Base-by-base conservation (phyloP, 2,329 filamentous ascomycete genomes). In the Cryoendolithus antarcticus region DNA sequence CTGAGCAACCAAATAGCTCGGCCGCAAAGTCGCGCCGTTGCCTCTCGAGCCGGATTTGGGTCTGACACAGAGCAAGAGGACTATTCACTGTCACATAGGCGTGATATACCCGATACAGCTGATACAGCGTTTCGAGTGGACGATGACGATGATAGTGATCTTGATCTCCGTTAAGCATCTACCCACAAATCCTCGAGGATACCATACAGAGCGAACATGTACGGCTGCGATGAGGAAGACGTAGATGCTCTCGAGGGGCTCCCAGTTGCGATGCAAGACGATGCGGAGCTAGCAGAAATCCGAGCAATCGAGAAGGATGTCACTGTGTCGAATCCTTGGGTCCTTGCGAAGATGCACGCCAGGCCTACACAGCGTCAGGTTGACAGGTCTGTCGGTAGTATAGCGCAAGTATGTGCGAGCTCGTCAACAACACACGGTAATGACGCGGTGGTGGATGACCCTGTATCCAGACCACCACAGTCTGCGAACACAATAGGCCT, bases 261-360 rank as follows among this genome's bases (percentile, higher is more conserved):
- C n/a, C 47, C 48, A 3, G 32, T 44, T 0, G 46, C 42, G 13
- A 44, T 43, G 6, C 32, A 40, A 4, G 44, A 40, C 2, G 46
- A 49, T 30, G 44, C 37, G n/a, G 51, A 56, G 13, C 53, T 60
- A 6, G 52, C 52, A 29, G 54, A 59, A 38, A 42, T 54, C 15
- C 50, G 55, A 27, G 53, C 58, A 30, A 56, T 49, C 13, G 49
- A 44, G 3, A 57, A 47, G 34, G 55, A 60, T 39, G 47, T 55
- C 19, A 52, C 45, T 3, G 39, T 64, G 4, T 65, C 61, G 1
- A 71, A 71, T 43, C 69, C 69, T 2, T 71, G 66, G 66, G 63
- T 62, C 0, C 59, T 67, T 32, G 66, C 68, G 15, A 67, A 63
- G 42, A 61, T 71, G 57, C 68, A 69, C 34, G 39, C 50, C 28